Evolutionary conservation across 129 eudicot species (phyloP).

Genomic region (Artemisia annua): DNA sequence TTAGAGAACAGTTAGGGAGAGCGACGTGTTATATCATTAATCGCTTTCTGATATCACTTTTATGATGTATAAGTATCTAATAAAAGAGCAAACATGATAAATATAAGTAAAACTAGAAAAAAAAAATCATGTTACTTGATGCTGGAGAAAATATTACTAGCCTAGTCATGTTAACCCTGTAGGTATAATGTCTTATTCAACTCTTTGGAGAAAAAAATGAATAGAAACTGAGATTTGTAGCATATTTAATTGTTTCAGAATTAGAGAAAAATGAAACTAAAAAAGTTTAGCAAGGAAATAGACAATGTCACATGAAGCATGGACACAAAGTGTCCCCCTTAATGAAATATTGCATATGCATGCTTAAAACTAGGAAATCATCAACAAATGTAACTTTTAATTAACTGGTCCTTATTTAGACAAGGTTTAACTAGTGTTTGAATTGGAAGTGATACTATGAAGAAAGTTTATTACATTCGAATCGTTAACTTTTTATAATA

Average conservation of each 20-base stretch:
- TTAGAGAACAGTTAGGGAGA: background rate
- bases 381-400: constrained; percentile 16
- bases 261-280: background rate
- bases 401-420: constrained; percentile 18
- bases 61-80: background rate
- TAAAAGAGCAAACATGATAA: background rate
- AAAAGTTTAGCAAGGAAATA: background rate
- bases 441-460: background rate
- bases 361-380: constrained; percentile 1
- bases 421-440: background rate
- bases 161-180: too few species aligned
- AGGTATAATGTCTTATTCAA: too few species aligned
- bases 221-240: background rate
- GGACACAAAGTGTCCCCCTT: constrained; percentile 22
- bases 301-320: constrained; percentile 8
- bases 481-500: too few species aligned
- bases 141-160: too few species aligned
- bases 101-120: background rate
- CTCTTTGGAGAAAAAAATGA: background rate
- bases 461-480: too few species aligned
- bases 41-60: background rate
- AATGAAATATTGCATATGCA: constrained; percentile 9
- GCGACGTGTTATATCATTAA: background rate
- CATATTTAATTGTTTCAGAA: constrained; percentile 4
- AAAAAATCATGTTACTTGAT: background rate